Percentiles rank a stretch among this genome's conserved stretches.
These are phyloP conservation scores for Malania oleifera DNA, from an alignment of 164 flowering plant species.

Conservation along the genomic window DNA sequence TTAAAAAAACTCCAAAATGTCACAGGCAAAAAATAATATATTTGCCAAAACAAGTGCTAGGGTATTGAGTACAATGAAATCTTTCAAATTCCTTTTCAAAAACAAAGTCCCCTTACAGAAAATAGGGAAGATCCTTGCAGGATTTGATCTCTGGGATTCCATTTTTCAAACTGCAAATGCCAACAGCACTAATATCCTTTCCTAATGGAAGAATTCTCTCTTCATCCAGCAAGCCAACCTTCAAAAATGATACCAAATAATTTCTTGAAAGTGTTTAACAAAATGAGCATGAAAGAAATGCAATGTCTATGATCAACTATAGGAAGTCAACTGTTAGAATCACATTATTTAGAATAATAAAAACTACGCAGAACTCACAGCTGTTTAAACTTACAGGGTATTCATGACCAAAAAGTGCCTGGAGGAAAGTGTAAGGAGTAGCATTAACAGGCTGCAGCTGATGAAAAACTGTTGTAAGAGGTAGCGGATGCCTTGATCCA, in stretches of 20 bases:
- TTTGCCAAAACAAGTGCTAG: no score
- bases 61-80: no score
- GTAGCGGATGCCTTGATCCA: slow-evolving; percentile 76
- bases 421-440: slow-evolving; percentile 62
- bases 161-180: slow-evolving; percentile 52
- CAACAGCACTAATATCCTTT: slow-evolving; percentile 73
- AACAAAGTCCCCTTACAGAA: slow-evolving; percentile 54
- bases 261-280: background rate
- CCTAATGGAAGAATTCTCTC: slow-evolving; percentile 86
- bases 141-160: slow-evolving; percentile 69
- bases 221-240: slow-evolving; percentile 85
- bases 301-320: background rate
- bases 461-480: slow-evolving; percentile 69
- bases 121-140: slow-evolving; percentile 72
- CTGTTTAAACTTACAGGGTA: slow-evolving; percentile 60
- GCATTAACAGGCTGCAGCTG: slow-evolving; percentile 60
- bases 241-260: slow-evolving; percentile 13
- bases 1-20: no score
- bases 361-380: background rate
- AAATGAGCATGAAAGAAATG: background rate
- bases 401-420: slow-evolving; percentile 73
- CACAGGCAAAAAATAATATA: no score
- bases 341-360: background rate
- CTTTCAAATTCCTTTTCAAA: background rate
- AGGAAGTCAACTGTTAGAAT: background rate